Evolutionary conservation across 2,329 filamentous ascomycete species (phyloP), one percentile per base, ranked within the genome.

Genomic region (Colletotrichum lini): DNA sequence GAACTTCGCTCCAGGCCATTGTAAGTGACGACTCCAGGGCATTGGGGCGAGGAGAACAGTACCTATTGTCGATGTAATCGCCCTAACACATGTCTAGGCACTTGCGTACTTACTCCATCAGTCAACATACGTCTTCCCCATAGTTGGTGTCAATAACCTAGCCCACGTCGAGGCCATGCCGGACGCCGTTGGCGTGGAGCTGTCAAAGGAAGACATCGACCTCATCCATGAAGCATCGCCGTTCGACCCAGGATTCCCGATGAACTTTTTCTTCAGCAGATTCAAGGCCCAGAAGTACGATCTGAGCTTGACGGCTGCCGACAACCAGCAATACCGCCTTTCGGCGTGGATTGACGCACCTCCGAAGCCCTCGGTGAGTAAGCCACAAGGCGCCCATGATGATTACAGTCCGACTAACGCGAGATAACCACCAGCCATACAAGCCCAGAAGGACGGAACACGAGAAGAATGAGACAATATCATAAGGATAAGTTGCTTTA

Each of bases 91-190:
- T 23, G 65, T 66, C 16, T 7, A 75, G 72, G 89, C 90, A 2
- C 78, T 92, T 15, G 89, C 90, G 1, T 92, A 91, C 73, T 85
- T 91, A 2, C 83, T 90, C 81, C 82, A 86, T 50, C 91, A 91
- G 78, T 82, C 88, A 0, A 85, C 88, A 0, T 86, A 90, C 74
- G 86, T 91, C 9, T 90, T 90, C 76, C 90, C 90, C 0, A 87
- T 92, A 47, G 82, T 91, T 10, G 90, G 90, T 5, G 88, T 88
- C 0, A 82, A 89, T 4, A 91, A 89, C 75, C 78, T 91, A 23
- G 86, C 89, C 65, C 89, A 92, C 76, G 78, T 92, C n/a, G 84
- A 88, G 72, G 85, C 84, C 66, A 92, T 91, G 74, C 89, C 92
- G 73, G 84, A 87, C 70, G 87, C 88, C 0, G 79, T 92, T 40